Conservation (phyloP, 148 eudicot species). For the Arctostaphylos glauca region DNA sequence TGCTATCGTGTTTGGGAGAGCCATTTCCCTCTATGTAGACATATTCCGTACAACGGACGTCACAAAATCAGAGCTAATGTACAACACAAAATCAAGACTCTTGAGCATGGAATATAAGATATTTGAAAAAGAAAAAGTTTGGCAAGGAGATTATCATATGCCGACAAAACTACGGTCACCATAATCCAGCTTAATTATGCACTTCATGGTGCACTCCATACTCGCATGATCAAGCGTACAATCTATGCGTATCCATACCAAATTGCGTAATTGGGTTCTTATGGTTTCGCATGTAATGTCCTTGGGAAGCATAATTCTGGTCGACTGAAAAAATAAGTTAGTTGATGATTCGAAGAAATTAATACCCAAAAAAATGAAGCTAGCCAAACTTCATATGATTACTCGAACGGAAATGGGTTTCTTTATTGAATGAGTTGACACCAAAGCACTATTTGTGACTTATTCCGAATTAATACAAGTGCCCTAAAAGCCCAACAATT, state of each 20-base stretch:
- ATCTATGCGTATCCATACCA: not conserved
- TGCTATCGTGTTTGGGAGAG: not conserved
- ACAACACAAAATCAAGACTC: not conserved
- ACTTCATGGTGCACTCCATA: not conserved
- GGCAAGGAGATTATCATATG: not conserved
- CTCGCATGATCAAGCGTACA: not conserved
- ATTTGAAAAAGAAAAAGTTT: not conserved
- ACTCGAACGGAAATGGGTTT: not conserved
- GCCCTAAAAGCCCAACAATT: slow-evolving; percentile 1
- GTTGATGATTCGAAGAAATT: not conserved
- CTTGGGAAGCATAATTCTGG: not conserved
- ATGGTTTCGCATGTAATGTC: not conserved
- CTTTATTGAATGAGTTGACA: not conserved
- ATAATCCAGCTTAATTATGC: not conserved
- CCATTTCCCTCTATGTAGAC: not conserved
- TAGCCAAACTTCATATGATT: not conserved
- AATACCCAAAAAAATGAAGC: not conserved
- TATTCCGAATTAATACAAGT: not conserved
- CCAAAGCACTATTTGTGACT: too few species aligned
- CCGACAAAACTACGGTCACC: not conserved
- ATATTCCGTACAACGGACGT: not conserved
- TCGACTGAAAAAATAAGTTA: not conserved
- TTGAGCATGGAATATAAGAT: not conserved
- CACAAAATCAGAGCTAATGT: not conserved
- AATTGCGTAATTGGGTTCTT: not conserved